phyloP scores from a whole-genome alignment of 2,329 filamentous ascomycete genomes.

The Fusarium humuli region DNA sequence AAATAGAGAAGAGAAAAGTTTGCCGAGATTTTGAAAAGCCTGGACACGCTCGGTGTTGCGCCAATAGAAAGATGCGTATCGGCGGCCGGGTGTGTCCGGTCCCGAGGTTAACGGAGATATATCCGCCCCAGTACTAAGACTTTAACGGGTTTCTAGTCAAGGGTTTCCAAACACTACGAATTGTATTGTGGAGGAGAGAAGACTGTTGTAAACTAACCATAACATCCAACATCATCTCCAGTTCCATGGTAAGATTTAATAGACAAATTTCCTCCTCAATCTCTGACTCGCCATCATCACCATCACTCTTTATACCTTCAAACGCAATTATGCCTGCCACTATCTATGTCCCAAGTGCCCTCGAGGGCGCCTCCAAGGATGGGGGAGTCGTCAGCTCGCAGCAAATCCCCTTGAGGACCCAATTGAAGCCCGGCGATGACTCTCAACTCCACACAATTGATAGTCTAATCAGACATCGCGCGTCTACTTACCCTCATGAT shows the following conservation, averaged over 20 bases:
- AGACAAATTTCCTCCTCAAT: too few species aligned
- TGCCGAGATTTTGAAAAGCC: background rate
- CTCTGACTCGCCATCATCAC: background rate
- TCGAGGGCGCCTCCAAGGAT: background rate
- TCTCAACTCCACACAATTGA: constrained; percentile 2
- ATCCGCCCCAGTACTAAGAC: background rate
- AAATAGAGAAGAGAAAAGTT: too few species aligned
- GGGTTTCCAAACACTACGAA: too few species aligned
- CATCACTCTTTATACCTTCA: background rate
- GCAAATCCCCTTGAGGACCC: background rate
- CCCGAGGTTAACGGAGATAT: background rate
- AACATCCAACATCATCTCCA: too few species aligned
- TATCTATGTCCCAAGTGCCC: background rate
- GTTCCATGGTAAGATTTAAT: too few species aligned
- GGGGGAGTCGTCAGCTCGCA: background rate
- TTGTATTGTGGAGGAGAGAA: too few species aligned
- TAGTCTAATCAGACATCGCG: background rate
- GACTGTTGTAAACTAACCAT: too few species aligned
- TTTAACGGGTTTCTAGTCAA: too few species aligned
- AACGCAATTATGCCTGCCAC: background rate
- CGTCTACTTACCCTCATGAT: background rate
- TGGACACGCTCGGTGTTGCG: background rate
- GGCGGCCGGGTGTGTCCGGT: too few species aligned
- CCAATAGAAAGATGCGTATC: too few species aligned
- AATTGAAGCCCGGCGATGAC: background rate